A percentile compares a stretch with the other conserved stretches of the same genome.
Evolutionary conservation across 2,329 filamentous ascomycete species (phyloP).

Genomic region (Ceratocystis lukuohia): DNA sequence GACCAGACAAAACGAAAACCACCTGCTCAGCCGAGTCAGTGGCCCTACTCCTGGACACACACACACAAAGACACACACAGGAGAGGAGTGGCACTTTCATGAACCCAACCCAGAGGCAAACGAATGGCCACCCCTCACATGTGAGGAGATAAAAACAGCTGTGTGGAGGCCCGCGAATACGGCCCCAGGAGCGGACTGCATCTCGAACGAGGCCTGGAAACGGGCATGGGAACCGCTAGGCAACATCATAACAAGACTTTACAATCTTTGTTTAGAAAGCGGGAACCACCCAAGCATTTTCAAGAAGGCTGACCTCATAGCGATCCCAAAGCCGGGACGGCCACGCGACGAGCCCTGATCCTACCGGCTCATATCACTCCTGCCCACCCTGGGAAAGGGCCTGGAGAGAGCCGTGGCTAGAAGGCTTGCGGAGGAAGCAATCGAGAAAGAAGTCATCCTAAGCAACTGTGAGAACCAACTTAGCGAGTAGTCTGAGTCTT

Average conservation of each 20-base stretch:
- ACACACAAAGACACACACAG: neutral
- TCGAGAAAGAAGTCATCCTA: no score
- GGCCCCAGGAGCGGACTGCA: neutral
- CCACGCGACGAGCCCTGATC: no score
- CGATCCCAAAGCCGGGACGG: no score
- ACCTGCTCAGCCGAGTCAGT: neutral
- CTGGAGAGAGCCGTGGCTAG: neutral
- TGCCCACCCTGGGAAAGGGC: neutral
- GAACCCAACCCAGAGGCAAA: neutral
- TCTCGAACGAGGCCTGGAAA: neutral
- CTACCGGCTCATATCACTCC: no score
- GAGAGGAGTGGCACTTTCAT: neutral
- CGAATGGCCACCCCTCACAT: neutral
- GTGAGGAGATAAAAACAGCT: neutral
- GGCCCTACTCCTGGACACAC: neutral
- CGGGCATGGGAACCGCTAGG: neutral
- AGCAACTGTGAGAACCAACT: no score
- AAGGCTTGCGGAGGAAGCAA: neutral
- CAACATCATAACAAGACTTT: neutral
- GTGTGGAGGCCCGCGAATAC: neutral
- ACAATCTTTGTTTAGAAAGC: neutral
- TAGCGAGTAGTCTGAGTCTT: no score
- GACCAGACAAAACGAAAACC: neutral
- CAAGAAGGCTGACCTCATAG: no score
- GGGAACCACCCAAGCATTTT: neutral